Percentiles rank a stretch among this genome's conserved stretches.
Evolutionary conservation across 306 rosid species (phyloP).

Genomic region (Quercus mongolica): DNA sequence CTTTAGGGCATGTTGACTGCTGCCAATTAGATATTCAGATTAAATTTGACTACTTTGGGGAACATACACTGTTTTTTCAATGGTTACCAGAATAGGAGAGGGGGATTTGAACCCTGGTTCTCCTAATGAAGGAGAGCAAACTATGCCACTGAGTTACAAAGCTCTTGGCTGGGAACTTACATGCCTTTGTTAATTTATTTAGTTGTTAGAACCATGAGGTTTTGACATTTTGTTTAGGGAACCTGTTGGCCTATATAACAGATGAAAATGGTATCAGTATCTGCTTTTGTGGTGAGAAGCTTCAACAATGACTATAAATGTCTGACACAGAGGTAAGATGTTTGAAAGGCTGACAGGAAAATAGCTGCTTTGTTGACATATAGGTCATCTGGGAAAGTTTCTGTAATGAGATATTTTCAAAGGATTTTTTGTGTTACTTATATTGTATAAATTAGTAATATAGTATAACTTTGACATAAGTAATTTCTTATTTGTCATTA

Average conservation of each 20-base stretch:
- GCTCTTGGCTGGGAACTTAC: too few relatives aligned
- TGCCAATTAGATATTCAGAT: not conserved
- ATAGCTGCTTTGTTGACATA: not conserved
- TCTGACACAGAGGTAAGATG: not conserved
- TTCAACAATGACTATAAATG: not conserved
- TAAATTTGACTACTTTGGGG: not conserved
- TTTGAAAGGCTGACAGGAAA: not conserved
- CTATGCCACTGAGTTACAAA: too few relatives aligned
- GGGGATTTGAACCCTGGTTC: too few relatives aligned
- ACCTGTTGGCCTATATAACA: not conserved
- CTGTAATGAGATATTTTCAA: not conserved
- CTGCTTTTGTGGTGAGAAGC: not conserved
- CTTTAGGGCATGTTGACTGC: not conserved
- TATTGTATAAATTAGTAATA: not conserved
- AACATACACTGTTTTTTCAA: too few relatives aligned
- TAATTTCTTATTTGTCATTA: not conserved
- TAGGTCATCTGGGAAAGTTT: too few relatives aligned
- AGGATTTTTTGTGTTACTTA: conserved; percentile 1
- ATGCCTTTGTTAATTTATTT: not conserved
- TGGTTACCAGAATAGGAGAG: too few relatives aligned
- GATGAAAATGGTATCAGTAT: not conserved
- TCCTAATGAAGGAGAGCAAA: too few relatives aligned
- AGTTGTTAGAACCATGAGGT: not conserved
- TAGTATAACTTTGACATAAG: conserved; percentile 6
- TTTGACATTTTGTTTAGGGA: not conserved